A percentile compares a stretch with the other conserved stretches of the same genome.
Evolutionary conservation across 1,139 yeast species (phyloP).

Genomic region (Wickerhamomyces sp.): DNA sequence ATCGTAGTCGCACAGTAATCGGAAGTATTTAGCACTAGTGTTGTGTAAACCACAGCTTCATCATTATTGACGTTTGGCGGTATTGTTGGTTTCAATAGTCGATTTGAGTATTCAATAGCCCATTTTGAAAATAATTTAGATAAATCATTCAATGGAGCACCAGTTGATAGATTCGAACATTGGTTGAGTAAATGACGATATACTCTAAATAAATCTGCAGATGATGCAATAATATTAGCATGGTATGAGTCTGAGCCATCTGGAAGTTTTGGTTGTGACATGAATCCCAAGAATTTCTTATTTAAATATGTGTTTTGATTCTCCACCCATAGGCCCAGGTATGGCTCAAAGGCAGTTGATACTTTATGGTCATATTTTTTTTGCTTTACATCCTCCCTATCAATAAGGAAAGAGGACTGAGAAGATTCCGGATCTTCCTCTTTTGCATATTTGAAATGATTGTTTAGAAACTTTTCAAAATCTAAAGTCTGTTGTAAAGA

Average conservation of each 20-base stretch:
- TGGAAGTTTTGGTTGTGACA: conserved; percentile 41
- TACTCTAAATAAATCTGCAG: conserved; percentile 78
- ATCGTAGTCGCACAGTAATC: conserved; percentile 83
- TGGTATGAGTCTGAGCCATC: conserved; percentile 32
- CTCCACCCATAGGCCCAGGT: conserved; percentile 78
- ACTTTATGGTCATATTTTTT: conserved; percentile 34
- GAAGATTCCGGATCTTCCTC: conserved; percentile 10
- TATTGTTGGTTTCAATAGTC: conserved; percentile 56
- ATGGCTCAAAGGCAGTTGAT: conserved; percentile 80
- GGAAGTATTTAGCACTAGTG: conserved; percentile 79
- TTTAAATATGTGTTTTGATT: conserved; percentile 70
- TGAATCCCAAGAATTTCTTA: conserved; percentile 56
- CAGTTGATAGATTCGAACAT: conserved; percentile 68
- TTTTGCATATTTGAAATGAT: conserved; percentile 39
- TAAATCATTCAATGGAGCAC: conserved; percentile 60
- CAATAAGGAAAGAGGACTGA: conserved; percentile 16
- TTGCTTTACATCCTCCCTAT: conserved; percentile 36
- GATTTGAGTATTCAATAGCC: conserved; percentile 58
- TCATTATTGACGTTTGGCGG: conserved; percentile 38
- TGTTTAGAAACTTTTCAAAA: conserved; percentile 71
- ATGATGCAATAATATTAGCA: conserved; percentile 70
- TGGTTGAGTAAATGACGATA: conserved; percentile 73
- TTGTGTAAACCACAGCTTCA: conserved; percentile 64
- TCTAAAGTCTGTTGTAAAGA: conserved; percentile 65
- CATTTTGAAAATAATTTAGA: conserved; percentile 64